Base-by-base conservation (phyloP, 2,329 filamentous ascomycete species). In the Pseudogymnoascus sp. region DNA sequence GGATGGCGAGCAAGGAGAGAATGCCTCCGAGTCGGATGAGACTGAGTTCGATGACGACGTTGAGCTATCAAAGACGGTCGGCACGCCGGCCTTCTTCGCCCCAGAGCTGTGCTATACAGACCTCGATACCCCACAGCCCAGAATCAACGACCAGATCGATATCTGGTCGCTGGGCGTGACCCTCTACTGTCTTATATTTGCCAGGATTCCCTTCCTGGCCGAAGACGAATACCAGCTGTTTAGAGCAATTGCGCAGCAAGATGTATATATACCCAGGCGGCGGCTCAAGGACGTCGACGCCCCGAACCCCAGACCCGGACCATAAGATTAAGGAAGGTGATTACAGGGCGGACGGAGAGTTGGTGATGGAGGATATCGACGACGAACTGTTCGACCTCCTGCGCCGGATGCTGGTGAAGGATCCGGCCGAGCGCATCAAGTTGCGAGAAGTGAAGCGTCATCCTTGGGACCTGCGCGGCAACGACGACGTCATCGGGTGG, bases 151-250 rank as follows among this genome's bases (percentile, higher is more conserved):
- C 69, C 91, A 96, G 69, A 96, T 99, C 68, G 95, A 99, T 71
- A 88, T 99, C 14, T 99, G 95, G 95, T 96, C 95, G 9, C 81
- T 99, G 21, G 95, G 95, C 21, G 91, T 99, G 18, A 99, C 95
- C 0, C 83, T 99, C 1, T 99, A 97, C 76, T 96, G 93, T 71
- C 87, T 99, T 74, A 87, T 99, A 62, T 99, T 89, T 73, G 95
- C 92, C 12, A 90, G 95, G 61, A 90, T 97, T 41, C 95, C 95
- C 0, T 99, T 97, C 72, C 83, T 96, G 68, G 92, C 92, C 59
- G 88, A 95, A 71, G 93, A 96, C 69, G 91, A 96, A 70, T 97
- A 89, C 73, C 89, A 90, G 65, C 88, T 99, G 79, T 97, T 97
- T 78, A 86, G 87, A 67, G 89, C 89, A 67, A 97, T 99, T 68